Conservation (phyloP, 2,329 filamentous ascomycete genomes). For the Periconia macrospinosa region DNA sequence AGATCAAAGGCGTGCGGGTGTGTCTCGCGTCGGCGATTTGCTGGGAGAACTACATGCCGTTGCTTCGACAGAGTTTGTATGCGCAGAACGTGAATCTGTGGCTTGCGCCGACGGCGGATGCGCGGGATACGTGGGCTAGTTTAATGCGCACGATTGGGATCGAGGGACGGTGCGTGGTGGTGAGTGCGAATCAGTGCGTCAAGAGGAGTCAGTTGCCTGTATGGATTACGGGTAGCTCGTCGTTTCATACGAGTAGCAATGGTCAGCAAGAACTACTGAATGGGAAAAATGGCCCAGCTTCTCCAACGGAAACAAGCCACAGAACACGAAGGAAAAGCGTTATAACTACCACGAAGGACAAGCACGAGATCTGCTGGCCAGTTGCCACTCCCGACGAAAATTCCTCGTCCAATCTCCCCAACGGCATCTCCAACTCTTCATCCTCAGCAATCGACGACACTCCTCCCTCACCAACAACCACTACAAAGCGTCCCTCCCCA, state of each 20-base stretch:
- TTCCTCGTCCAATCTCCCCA: constrained; percentile 26
- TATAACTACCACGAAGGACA: constrained; percentile 44
- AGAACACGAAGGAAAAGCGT: constrained; percentile 43
- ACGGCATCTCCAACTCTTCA: constrained; percentile 2
- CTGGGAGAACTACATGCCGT: constrained; percentile 97
- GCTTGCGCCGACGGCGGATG: constrained; percentile 86
- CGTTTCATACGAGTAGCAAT: not conserved
- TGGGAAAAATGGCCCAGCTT: not conserved
- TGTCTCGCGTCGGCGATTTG: constrained; percentile 88
- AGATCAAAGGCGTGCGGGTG: constrained; percentile 75
- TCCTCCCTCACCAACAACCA: constrained; percentile 12
- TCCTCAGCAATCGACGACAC: constrained; percentile 19
- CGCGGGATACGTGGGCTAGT: constrained; percentile 76
- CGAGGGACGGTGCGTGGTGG: constrained; percentile 83
- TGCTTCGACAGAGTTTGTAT: constrained; percentile 82
- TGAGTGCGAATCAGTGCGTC: constrained; percentile 83
- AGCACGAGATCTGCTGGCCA: constrained; percentile 53
- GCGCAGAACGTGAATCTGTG: constrained; percentile 90
- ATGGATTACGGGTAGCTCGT: constrained; percentile 52
- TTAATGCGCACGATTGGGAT: constrained; percentile 80
- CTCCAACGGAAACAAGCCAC: not conserved
- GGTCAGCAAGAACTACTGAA: no score
- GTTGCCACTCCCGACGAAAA: constrained; percentile 18
- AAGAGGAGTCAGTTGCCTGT: constrained; percentile 59
- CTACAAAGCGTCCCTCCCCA: constrained; percentile 9